phyloP scores from a whole-genome alignment of 768 basidiomycete species.

The Nidularia sp. region DNA sequence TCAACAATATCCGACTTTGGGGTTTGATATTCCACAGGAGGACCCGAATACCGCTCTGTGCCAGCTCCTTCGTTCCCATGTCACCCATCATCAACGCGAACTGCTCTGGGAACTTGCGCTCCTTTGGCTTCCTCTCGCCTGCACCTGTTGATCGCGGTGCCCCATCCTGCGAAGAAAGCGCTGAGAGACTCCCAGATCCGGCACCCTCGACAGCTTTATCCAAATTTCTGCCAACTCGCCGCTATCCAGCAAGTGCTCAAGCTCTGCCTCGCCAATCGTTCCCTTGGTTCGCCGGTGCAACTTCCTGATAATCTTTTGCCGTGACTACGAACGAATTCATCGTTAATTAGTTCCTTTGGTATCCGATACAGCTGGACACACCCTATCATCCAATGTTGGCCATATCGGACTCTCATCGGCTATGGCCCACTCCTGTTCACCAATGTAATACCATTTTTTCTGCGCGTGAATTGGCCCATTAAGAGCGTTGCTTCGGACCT shows the following conservation, averaged over 20 bases:
- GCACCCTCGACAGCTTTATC: constrained; percentile 21
- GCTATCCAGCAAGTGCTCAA: constrained; percentile 30
- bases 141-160: not conserved
- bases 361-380: constrained; percentile 12
- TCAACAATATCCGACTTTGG: too few species aligned
- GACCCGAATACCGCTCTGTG: too few species aligned
- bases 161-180: not conserved
- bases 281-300: constrained; percentile 29
- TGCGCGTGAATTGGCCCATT: constrained; percentile 8
- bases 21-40: too few species aligned
- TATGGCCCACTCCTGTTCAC: constrained; percentile 40
- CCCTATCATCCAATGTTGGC: constrained; percentile 30
- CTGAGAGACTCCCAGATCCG: not conserved
- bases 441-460: constrained; percentile 49
- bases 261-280: constrained; percentile 22
- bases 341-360: not conserved
- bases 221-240: constrained; percentile 43
- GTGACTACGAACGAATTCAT: constrained; percentile 17
- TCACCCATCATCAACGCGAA: too few species aligned
- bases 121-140: too few species aligned
- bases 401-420: constrained; percentile 28
- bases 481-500: not conserved
- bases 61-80: too few species aligned
- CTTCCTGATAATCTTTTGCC: constrained; percentile 26
- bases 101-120: too few species aligned